phyloP scores from a whole-genome alignment of 2,329 filamentous ascomycete genomes.

The Paraconiothyrium sp. region DNA sequence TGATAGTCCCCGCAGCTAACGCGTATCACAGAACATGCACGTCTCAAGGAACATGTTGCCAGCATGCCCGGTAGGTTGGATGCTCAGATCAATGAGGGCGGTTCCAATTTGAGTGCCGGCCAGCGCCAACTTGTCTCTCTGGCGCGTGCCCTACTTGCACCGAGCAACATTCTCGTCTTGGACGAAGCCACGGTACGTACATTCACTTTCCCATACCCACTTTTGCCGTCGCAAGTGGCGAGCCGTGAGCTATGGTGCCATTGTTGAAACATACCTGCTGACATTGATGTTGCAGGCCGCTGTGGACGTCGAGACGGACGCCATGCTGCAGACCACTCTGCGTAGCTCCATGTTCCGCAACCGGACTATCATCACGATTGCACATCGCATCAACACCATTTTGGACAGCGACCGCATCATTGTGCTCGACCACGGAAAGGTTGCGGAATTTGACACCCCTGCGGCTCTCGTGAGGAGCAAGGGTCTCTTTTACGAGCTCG shows the following conservation, averaged over 20 bases:
- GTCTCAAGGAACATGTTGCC: constrained; percentile 87
- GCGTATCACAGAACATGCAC: constrained; percentile 77
- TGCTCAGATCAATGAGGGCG: constrained; percentile 91
- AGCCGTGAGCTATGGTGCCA: not conserved
- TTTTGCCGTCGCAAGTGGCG: not conserved
- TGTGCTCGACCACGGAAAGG: constrained; percentile 88
- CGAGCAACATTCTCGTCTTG: constrained; percentile 94
- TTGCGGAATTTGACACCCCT: constrained; percentile 93
- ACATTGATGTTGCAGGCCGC: constrained; percentile 60
- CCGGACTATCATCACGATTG: constrained; percentile 97
- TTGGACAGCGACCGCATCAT: constrained; percentile 88
- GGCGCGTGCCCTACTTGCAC: constrained; percentile 90
- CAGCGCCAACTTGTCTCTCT: constrained; percentile 94
- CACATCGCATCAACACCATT: constrained; percentile 98
- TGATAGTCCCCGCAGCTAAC: constrained; percentile 31
- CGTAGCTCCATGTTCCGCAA: constrained; percentile 79
- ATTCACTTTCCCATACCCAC: not conserved
- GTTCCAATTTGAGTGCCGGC: constrained; percentile 93
- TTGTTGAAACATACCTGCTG: constrained; percentile 1
- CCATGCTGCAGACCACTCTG: constrained; percentile 70
- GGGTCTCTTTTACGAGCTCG: constrained; percentile 87
- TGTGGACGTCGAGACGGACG: constrained; percentile 75
- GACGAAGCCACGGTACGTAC: constrained; percentile 89
- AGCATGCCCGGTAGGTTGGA: constrained; percentile 90
- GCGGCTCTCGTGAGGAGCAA: constrained; percentile 76